Percentiles rank a stretch among this genome's conserved stretches.
These are phyloP conservation scores for Austroboletus niveus DNA, from an alignment of 1,284 basidiomycete genomes.

Conservation along the genomic window DNA sequence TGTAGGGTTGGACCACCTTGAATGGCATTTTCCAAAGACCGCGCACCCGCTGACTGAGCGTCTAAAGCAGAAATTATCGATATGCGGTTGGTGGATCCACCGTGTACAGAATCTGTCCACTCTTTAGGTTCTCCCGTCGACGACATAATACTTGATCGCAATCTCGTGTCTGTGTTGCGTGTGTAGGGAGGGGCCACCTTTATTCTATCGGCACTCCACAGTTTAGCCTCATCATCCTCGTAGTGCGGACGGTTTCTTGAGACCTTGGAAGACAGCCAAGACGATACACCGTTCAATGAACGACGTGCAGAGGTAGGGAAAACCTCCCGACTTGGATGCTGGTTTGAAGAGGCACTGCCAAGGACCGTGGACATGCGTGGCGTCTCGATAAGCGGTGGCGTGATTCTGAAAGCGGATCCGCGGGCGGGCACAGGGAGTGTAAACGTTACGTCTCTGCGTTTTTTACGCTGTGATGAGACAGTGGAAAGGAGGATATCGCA, in stretches of 20 bases:
- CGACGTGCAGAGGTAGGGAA: slow-evolving; percentile 19
- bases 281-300: slow-evolving; percentile 34
- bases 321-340: slow-evolving; percentile 13
- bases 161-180: neutral
- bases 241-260: slow-evolving; percentile 23
- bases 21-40: slow-evolving; percentile 9
- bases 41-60: slow-evolving; percentile 4
- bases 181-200: slow-evolving; percentile 8
- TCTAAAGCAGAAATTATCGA: slow-evolving; percentile 6
- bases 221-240: slow-evolving; percentile 29
- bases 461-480: slow-evolving; percentile 1
- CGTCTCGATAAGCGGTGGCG: slow-evolving; percentile 28
- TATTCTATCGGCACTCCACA: slow-evolving; percentile 38
- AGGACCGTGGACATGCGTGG: slow-evolving; percentile 23
- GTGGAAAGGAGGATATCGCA: slow-evolving; percentile 4
- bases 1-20: slow-evolving; percentile 2
- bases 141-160: neutral
- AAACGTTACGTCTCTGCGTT: slow-evolving; percentile 1
- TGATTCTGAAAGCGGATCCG: slow-evolving; percentile 32
- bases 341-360: slow-evolving; percentile 6
- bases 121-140: slow-evolving; percentile 6
- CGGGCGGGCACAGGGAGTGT: slow-evolving; percentile 26
- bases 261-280: slow-evolving; percentile 32
- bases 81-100: slow-evolving; percentile 5
- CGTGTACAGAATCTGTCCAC: slow-evolving; percentile 4